Evolutionary conservation across 1,139 yeast species (phyloP).

Genomic region (Candida frijolesensis): DNA sequence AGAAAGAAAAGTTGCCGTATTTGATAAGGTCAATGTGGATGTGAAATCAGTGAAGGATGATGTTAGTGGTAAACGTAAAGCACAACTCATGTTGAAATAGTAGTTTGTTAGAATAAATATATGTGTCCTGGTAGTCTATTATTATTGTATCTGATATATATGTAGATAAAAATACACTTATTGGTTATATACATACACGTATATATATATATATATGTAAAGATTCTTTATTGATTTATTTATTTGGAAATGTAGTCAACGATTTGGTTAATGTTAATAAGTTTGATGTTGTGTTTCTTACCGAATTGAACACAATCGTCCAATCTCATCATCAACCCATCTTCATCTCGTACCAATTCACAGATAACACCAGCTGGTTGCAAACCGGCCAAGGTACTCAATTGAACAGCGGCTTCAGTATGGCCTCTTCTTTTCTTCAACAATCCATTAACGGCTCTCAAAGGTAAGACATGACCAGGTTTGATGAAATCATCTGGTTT

Average conservation of each 20-base stretch:
- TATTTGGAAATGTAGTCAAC: constrained; percentile 49
- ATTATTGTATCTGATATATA: background rate
- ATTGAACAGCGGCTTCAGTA: constrained; percentile 95
- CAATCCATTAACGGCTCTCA: constrained; percentile 88
- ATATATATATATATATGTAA: background rate
- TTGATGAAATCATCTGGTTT: constrained; percentile 70
- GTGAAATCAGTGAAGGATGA: constrained; percentile 84
- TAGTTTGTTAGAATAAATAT: constrained; percentile 4
- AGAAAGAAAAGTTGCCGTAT: constrained; percentile 62
- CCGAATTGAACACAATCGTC: constrained; percentile 82
- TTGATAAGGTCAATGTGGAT: constrained; percentile 82
- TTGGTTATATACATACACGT: background rate
- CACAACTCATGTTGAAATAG: constrained; percentile 64
- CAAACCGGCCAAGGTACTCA: constrained; percentile 74
- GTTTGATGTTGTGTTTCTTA: constrained; percentile 60
- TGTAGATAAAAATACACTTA: background rate
- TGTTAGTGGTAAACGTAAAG: constrained; percentile 89
- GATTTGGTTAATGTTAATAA: constrained; percentile 80
- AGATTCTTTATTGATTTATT: background rate
- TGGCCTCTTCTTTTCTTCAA: constrained; percentile 88
- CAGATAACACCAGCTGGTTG: constrained; percentile 91
- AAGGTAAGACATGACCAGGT: constrained; percentile 94
- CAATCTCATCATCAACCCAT: constrained; percentile 94
- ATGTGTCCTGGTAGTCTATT: background rate
- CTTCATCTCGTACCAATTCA: constrained; percentile 90